Conservation (phyloP, 495 filamentous ascomycete genomes). For the Talaromyces liani region DNA sequence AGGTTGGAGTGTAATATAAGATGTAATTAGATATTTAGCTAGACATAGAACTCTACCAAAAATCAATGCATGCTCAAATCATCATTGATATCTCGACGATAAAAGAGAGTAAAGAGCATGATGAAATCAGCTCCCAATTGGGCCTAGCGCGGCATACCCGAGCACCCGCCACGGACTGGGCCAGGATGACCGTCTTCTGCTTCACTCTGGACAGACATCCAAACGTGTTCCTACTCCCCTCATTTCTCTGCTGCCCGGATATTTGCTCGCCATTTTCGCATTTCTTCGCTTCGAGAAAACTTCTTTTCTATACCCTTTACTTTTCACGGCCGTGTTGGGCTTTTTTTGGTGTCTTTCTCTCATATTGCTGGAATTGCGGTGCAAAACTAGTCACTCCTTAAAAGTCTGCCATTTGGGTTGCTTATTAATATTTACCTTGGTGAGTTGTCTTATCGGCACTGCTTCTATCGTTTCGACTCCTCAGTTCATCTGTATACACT, state of each 20-base stretch:
- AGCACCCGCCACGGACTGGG: background rate
- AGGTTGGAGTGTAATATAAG: background rate
- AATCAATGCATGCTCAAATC: background rate
- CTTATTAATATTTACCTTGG: slow-evolving; percentile 7
- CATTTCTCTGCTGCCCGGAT: background rate
- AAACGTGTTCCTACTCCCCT: slow-evolving; percentile 4
- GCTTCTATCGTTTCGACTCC: background rate
- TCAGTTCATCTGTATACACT: background rate
- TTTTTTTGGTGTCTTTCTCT: background rate
- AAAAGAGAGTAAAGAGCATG: background rate
- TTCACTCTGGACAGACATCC: background rate
- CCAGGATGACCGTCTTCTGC: background rate
- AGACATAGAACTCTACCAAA: background rate
- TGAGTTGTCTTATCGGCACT: slow-evolving; percentile 6
- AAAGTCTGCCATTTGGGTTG: slow-evolving; percentile 16
- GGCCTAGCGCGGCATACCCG: slow-evolving; percentile 12
- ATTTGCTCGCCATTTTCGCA: background rate
- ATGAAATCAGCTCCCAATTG: background rate
- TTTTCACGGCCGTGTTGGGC: background rate
- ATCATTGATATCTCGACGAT: no score
- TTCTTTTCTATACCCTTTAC: background rate
- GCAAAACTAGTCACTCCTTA: slow-evolving; percentile 6
- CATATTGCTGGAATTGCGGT: slow-evolving; percentile 1
- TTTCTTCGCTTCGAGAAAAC: background rate
- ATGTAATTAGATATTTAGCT: background rate